Evolutionary conservation across 164 flowering plant species (phyloP).

Genomic region (Magnolia kwangsiensis): DNA sequence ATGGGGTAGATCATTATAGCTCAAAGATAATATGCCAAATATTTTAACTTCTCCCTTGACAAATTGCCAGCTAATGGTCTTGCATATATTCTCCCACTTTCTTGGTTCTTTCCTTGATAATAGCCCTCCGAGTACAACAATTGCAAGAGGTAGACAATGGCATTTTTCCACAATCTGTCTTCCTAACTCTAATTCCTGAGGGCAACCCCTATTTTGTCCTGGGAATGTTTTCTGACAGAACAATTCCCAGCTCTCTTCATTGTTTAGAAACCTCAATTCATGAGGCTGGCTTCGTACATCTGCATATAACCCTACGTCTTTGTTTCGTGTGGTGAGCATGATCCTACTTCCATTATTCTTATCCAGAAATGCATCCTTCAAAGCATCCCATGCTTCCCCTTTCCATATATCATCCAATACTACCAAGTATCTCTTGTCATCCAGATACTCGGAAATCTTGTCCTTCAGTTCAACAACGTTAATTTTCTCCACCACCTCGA

Average conservation of each 20-base stretch:
- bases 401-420: conserved; percentile 58
- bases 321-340: conserved; percentile 39
- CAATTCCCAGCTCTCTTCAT: background rate
- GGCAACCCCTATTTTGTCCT: too few relatives aligned
- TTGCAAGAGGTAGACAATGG: conserved; percentile 18
- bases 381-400: conserved; percentile 32
- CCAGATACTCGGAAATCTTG: background rate
- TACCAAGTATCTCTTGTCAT: conserved; percentile 22
- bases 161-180: conserved; percentile 16
- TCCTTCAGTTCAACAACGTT: background rate
- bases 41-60: background rate
- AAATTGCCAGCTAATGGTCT: background rate
- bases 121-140: conserved; percentile 16
- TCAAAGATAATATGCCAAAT: conserved; percentile 8
- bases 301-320: background rate
- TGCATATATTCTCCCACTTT: conserved; percentile 2
- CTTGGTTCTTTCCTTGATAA: conserved; percentile 8
- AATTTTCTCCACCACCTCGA: background rate
- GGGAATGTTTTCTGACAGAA: background rate
- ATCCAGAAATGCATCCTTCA: conserved; percentile 35
- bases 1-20: conserved; percentile 17
- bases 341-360: conserved; percentile 32
- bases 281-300: background rate
- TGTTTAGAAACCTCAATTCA: background rate
- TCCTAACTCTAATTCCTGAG: background rate